Conservation (phyloP, 1,284 basidiomycete genomes). For the Ceratobasidium sp. region DNA sequence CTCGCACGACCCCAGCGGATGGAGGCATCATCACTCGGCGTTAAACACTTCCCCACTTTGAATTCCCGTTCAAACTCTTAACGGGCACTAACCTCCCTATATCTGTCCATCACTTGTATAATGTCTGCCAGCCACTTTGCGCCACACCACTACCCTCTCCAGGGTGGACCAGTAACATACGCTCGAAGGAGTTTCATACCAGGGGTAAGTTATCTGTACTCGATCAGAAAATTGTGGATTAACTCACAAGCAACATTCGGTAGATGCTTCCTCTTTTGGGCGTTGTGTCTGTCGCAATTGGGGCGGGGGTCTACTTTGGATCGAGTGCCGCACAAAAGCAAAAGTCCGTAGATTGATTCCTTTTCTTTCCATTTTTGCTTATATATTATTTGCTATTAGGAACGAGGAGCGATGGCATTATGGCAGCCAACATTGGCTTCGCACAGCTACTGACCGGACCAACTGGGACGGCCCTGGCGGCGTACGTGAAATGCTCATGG, state of each 20-base stretch:
- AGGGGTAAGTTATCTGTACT: neutral
- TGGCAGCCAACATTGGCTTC: neutral
- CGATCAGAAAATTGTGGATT: neutral
- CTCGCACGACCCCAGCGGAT: too few relatives aligned
- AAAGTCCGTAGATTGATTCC: too few relatives aligned
- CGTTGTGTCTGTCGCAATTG: neutral
- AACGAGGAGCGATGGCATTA: neutral
- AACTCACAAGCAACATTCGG: neutral
- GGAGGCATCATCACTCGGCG: too few relatives aligned
- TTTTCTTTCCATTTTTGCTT: neutral
- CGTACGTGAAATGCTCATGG: conserved; percentile 16
- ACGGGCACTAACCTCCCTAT: neutral
- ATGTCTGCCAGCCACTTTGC: neutral
- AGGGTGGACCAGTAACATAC: neutral
- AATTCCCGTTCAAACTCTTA: neutral
- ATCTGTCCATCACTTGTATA: too few relatives aligned
- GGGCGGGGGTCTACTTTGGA: conserved; percentile 7
- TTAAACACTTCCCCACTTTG: too few relatives aligned
- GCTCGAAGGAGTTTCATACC: neutral
- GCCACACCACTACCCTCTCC: neutral
- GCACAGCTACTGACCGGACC: neutral
- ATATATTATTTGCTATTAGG: neutral
- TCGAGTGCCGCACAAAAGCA: conserved; percentile 9
- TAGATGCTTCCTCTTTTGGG: conserved; percentile 1
- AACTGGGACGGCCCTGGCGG: neutral